Conservation (phyloP, 2,329 filamentous ascomycete genomes). For the Zasmidium angulare region DNA sequence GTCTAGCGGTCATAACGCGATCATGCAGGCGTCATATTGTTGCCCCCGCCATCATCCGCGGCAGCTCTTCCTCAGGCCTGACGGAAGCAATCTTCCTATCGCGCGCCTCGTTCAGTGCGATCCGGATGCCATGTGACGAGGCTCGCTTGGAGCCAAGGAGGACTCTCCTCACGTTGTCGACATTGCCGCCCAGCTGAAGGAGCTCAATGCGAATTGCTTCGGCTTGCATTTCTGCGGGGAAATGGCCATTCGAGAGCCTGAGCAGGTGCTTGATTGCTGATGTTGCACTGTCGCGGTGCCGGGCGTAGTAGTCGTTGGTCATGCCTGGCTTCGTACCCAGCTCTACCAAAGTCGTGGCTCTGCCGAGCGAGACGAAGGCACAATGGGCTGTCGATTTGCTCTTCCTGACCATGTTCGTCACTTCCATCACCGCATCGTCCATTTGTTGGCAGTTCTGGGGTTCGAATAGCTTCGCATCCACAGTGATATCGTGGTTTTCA, state of each 20-base stretch:
- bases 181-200: neutral
- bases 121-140: neutral
- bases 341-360: constrained; percentile 1
- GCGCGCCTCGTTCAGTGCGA: neutral
- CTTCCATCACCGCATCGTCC: neutral
- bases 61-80: neutral
- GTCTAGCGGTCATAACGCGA: too few species aligned
- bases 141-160: neutral
- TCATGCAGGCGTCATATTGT: neutral
- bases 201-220: constrained; percentile 3
- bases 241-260: neutral
- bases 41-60: neutral
- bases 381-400: neutral
- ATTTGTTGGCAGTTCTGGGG: neutral
- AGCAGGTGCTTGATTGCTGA: neutral
- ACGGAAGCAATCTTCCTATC: neutral
- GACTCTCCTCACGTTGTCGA: neutral
- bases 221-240: neutral
- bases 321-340: neutral
- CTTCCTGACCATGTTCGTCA: neutral
- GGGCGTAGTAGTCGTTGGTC: neutral
- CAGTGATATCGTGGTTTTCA: neutral
- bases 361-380: neutral
- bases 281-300: neutral
- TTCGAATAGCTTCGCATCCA: neutral